A percentile compares a stretch with the other conserved stretches of the same genome.
These are phyloP conservation scores for Penicillium robsamsonii DNA, from an alignment of 495 filamentous ascomycete species.

Conservation along the genomic window DNA sequence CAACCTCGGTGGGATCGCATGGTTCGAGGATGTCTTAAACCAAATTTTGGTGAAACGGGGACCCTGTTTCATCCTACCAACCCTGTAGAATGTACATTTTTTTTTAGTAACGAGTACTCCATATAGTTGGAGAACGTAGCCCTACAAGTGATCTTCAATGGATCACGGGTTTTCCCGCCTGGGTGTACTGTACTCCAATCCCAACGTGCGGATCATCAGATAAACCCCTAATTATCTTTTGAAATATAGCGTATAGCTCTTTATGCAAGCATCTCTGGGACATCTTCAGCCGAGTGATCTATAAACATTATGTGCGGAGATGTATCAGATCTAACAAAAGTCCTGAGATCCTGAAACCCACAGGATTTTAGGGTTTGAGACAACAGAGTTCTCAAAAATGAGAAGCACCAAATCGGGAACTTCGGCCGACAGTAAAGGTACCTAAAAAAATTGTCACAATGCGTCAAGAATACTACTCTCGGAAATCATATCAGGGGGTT, in stretches of 20 bases:
- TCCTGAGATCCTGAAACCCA: background rate
- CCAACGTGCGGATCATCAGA: background rate
- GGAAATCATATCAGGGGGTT: background rate
- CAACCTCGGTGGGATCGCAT: background rate
- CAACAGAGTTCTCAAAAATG: slow-evolving; percentile 8
- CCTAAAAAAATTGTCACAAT: background rate
- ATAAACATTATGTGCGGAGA: background rate
- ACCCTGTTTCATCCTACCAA: slow-evolving; percentile 17
- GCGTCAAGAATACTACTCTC: background rate
- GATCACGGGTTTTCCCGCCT: background rate
- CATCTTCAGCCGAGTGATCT: background rate
- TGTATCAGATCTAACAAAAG: background rate
- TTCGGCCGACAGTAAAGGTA: background rate
- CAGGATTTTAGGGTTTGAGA: background rate
- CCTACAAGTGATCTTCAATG: background rate
- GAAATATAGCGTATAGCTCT: background rate
- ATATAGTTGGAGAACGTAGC: background rate
- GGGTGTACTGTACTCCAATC: background rate
- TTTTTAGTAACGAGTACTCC: background rate
- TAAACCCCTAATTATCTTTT: background rate
- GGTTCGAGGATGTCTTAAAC: background rate
- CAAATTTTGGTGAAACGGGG: slow-evolving; percentile 15
- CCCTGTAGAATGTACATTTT: background rate
- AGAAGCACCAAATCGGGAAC: background rate
- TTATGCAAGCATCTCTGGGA: background rate